Evolutionary conservation across 164 flowering plant genomes (phyloP), one percentile per base, ranked within the genome.

Genomic region (Echeveria elegans): DNA sequence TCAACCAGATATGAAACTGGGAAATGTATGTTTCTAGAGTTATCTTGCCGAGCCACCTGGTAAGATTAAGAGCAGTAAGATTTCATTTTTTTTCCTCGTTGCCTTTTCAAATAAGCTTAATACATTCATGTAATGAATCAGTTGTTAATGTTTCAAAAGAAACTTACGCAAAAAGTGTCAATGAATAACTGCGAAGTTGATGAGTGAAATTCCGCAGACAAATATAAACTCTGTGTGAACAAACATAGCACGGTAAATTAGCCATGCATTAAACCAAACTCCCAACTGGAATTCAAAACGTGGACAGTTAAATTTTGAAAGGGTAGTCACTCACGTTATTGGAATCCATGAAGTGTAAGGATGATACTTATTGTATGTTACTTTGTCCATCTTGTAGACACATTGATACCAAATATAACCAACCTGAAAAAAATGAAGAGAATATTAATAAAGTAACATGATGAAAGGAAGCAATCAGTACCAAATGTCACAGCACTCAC

Each of bases 271-370:
- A 61, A 28, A 66, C 53, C 69, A 65, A 9, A n/a, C 45, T 16
- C 18, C 43, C 50, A 61, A 43, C 72, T 71, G 34, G n/a, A 66
- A 56, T 23, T 32, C n/a, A 8, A 67, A 74, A 19, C 52, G 64
- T 28, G 23, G 18, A 59, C 61, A 62, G 28, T 61, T 34, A 28
- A 58, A 63, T 30, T 63, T 43, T 45, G 41, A 23, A 40, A 31
- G 37, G n/a, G 10, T 34, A n/a, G 6, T n/a, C 36, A 85, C 99
- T 19, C 73, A 94, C 99, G 95, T 94, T 77, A 94, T 91, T 19
- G 99, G 99, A 68, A 94, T 94, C 99, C 99, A 94, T 48, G 99
- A 94, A 68, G 99, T 94, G 85, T 89, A 91, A 38, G 99, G 99
- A 77, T 94, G 99, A 66, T 74, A 72, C 75, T 85, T 94, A 79